These are phyloP conservation scores for Xylaria sp. DNA, from an alignment of 2,329 filamentous ascomycete genomes.

Conservation along the genomic window DNA sequence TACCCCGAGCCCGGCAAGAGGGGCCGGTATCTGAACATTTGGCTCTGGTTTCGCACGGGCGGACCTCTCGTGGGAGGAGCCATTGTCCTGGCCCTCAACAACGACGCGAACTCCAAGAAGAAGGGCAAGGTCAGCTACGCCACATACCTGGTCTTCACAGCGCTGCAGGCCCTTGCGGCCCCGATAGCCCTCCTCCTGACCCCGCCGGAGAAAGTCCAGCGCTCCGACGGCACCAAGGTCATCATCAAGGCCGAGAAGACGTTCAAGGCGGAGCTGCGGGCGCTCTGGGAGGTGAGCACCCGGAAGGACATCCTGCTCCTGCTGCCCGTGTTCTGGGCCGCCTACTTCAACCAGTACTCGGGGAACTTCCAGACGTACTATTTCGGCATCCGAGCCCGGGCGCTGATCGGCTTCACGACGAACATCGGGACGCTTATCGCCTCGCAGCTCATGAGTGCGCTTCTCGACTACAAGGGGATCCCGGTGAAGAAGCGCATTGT, in stretches of 20 bases:
- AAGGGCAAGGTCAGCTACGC: slow-evolving; percentile 72
- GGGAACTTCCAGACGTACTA: slow-evolving; percentile 68
- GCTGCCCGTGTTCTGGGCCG: slow-evolving; percentile 79
- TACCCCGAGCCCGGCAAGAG: slow-evolving; percentile 78
- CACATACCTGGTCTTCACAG: slow-evolving; percentile 77
- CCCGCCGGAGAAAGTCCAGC: slow-evolving; percentile 69
- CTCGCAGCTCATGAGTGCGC: slow-evolving; percentile 64
- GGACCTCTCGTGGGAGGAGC: slow-evolving; percentile 74
- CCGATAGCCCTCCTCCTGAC: slow-evolving; percentile 72
- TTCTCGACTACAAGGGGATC: slow-evolving; percentile 38
- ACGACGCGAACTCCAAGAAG: slow-evolving; percentile 60
- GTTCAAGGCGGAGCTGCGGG: slow-evolving; percentile 68
- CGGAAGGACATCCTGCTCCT: slow-evolving; percentile 77
- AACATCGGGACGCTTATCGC: slow-evolving; percentile 73
- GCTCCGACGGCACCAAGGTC: slow-evolving; percentile 73
- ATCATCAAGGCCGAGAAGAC: slow-evolving; percentile 69
- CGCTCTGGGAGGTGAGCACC: slow-evolving; percentile 70
- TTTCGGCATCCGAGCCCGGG: slow-evolving; percentile 76
- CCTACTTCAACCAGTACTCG: slow-evolving; percentile 58
- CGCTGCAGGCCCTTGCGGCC: slow-evolving; percentile 72
- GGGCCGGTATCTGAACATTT: slow-evolving; percentile 73
- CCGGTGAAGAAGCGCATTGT: slow-evolving; percentile 56
- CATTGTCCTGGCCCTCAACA: slow-evolving; percentile 76
- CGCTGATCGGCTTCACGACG: slow-evolving; percentile 75
- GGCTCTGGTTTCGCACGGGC: slow-evolving; percentile 68